These are phyloP conservation scores for Leptomonas seymouri DNA, from an alignment of 208 protist species.

Conservation along the genomic window DNA sequence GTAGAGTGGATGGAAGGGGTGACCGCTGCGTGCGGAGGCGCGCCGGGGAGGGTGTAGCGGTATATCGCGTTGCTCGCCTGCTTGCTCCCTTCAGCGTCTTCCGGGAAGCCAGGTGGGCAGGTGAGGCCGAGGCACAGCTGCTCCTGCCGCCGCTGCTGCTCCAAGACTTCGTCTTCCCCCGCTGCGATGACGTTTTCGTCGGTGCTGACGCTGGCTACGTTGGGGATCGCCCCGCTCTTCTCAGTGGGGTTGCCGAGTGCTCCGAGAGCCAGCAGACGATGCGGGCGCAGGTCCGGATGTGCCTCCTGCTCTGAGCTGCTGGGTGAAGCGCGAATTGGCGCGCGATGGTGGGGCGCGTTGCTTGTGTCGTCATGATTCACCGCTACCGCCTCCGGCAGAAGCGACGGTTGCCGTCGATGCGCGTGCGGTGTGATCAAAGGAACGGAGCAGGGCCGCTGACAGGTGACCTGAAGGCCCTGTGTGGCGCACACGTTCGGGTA, in stretches of 20 bases:
- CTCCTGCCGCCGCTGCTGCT: slow-evolving; percentile 11
- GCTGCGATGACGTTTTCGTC: not conserved
- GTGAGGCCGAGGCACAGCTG: slow-evolving; percentile 1
- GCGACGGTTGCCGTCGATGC: not conserved
- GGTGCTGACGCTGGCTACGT: too few species aligned
- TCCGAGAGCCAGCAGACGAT: not conserved
- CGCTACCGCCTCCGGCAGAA: not conserved
- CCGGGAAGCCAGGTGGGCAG: slow-evolving; percentile 1
- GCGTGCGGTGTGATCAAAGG: not conserved
- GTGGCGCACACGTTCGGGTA: slow-evolving; percentile 31
- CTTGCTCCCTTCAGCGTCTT: not conserved
- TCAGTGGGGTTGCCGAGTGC: not conserved
- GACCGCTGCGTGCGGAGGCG: too few species aligned
- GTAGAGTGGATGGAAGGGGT: too few species aligned
- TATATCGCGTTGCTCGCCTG: not conserved
- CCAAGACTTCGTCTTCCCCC: not conserved
- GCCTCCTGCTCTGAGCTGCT: slow-evolving; percentile 9
- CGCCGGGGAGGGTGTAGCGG: slow-evolving; percentile 16
- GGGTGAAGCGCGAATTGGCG: not conserved
- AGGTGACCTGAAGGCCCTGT: slow-evolving; percentile 10
- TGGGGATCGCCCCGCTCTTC: too few species aligned
- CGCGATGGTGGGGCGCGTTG: not conserved
- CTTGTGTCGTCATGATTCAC: not conserved
- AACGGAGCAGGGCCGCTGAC: slow-evolving; percentile 27
- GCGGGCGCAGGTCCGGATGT: not conserved